Evolutionary conservation across 345 rosid species (phyloP), one percentile per base, ranked within the genome.

Genomic region (Ceriops zippeliana): DNA sequence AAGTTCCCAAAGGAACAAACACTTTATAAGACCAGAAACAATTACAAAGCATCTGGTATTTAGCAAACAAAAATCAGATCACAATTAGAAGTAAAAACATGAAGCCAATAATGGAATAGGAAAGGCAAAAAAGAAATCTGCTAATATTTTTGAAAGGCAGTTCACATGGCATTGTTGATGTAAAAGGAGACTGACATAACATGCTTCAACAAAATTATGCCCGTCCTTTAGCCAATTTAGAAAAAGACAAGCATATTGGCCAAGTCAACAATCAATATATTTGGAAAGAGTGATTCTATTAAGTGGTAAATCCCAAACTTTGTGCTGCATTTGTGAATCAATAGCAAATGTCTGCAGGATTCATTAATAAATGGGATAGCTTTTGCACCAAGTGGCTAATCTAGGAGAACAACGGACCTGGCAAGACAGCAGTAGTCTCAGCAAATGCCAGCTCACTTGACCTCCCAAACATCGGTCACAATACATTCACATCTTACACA

Each of bases 401-500:
- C 20, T 32, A 46, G 24, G 63, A 68, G 70, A 7, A 46, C 30
- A 66, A 62, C 73, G 54, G 31, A 91, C 98, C 98, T 88, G 97
- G 96, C 74, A 84, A 81, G 66, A 91, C 66, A 66, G 96, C 80
- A 71, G 77, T 74, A 64, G 95, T 93, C 83, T 83, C 89, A 30
- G 91, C 89, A 78, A 78, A 88, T 35, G 80, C 86, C 64, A 85
- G 92, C 76, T 86, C 91, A 78, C 95, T 89, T 72, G 91, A 88
- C 86, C 98, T 90, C 80, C 98, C 97, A 76, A 89, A 93, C 60
- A 78, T 93, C 98, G 52, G 77, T 83, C 79, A 93, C 96, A 38
- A 88, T 73, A 76, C 98, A 93, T 87, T 93, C 96, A 78, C 98
- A 91, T 88, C 83, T 87, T 73, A 93, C 81, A 81, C 84, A 78